Base-by-base conservation (phyloP, 306 rosid species). In the Rosa multiflora region DNA sequence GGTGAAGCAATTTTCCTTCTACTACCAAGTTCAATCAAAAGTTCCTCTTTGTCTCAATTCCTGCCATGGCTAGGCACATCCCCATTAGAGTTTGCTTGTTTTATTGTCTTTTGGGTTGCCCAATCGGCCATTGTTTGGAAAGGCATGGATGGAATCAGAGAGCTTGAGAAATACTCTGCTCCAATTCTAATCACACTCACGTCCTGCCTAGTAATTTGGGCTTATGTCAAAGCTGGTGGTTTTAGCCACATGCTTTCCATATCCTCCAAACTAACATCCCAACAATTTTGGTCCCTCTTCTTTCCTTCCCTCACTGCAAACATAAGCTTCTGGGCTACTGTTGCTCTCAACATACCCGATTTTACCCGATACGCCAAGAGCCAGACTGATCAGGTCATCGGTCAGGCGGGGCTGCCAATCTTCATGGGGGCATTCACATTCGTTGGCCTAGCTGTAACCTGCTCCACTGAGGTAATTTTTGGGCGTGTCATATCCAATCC, bases 241-340 rank as follows among this genome's bases (percentile, higher is more conserved):
- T 86, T 92, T 21, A 82, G 89, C 26, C 89, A 88, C 87, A 92
- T 94, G 93, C 90, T 94, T 2, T 86, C 92, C 4, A 79, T 92
- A 52, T 86, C 97, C 23, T 94, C 99, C 0, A 91, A 83, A 79
- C 90, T 94, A 26, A 79, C 88, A 5, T 52, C 43, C 2, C 72
- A 96, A 2, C 81, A 94, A 42, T 94, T 94, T 58, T 92, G 91
- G 92, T 73, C 93, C 35, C 78, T 92, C 0, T 94, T 92, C 68
- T 94, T 89, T 62, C 99, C 97, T 73, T 88, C 97, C 43, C 87
- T 94, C 5, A 94, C 97, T 67, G 97, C 99, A 1, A 94, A 92
- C 56, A 92, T 94, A 73, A 89, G 97, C 82, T 94, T 92, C 55
- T 94, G 97, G 99, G 91, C 97, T 20, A 79, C 97, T 71, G 35